Conservation (phyloP, 2,329 filamentous ascomycete species). For the Nemania abortiva region DNA sequence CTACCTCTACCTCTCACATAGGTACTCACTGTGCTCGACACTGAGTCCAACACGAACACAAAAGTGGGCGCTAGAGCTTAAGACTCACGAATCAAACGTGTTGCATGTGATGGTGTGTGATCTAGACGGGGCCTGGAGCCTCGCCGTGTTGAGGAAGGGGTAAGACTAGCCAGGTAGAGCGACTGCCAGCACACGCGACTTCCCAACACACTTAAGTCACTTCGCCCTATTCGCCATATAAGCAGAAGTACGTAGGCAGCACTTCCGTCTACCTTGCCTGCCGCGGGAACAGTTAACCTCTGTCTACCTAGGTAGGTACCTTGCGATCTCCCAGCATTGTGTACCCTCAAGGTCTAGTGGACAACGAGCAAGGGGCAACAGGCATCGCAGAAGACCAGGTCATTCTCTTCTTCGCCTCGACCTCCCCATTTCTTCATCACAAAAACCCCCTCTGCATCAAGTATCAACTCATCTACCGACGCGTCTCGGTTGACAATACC, state of each 20-base stretch:
- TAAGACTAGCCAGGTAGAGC: not conserved
- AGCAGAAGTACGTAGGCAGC: not conserved
- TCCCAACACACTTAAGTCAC: constrained; percentile 1
- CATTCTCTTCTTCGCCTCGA: constrained; percentile 14
- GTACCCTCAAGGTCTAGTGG: not conserved
- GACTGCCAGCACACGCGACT: constrained; percentile 14
- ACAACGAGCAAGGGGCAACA: not conserved
- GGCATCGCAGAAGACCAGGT: not conserved
- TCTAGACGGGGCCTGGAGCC: not conserved
- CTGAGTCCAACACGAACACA: not conserved
- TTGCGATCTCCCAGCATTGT: constrained; percentile 10
- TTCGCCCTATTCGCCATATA: not conserved
- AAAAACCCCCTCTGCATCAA: constrained; percentile 30
- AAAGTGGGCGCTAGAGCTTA: not conserved
- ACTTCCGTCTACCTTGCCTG: too few relatives aligned
- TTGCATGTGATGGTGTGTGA: constrained; percentile 7
- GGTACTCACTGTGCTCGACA: not conserved
- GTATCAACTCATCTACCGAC: constrained; percentile 38
- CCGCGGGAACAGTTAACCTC: too few relatives aligned
- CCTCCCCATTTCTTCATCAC: constrained; percentile 6
- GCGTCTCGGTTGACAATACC: constrained; percentile 41
- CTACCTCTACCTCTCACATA: too few relatives aligned
- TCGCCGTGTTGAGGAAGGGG: not conserved
- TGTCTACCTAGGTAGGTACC: too few relatives aligned
- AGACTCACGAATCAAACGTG: not conserved